Evolutionary conservation across 352 stramenopile species (phyloP), one percentile per base, ranked within the genome.

Genomic region (Phytopythium sindhum): DNA sequence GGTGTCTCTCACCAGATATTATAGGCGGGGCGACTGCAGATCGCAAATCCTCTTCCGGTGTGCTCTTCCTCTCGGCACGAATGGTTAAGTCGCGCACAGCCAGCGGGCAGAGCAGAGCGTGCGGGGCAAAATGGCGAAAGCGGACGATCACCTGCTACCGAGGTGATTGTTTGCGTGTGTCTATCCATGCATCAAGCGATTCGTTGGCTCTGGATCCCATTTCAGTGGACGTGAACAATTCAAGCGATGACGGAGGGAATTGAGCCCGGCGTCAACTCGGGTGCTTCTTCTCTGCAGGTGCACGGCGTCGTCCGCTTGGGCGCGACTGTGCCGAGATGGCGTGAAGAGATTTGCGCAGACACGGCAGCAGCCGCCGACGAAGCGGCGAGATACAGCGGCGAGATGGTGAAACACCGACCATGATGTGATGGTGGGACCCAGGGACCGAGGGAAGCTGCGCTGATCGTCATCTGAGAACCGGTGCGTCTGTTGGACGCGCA

Each of bases 1-100:
- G n/a, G n/a, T n/a, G n/a, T 17, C n/a, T 10, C 9, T 53, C 15
- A 11, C 41, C 50, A 41, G n/a, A 57, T 35, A n/a, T n/a, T n/a
- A n/a, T n/a, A 52, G 45, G 4, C 45, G 44, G n/a, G 17, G 44
- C n/a, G n/a, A 17, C 17, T 2, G 12, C 50, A 57, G 29, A 57
- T 57, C 50, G 50, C 28, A 57, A 57, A 57, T 57, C 50, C 50
- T 57, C 15, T 31, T 53, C 45, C 44, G 44, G 44, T 10, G 10
- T 39, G 33, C n/a, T n/a, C n/a, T 45, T 45, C 39, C 39, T n/a
- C 14, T 19, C 39, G 12, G 19, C 19, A 50, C 17, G 42, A 10
- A 12, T 11, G 17, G 24, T 37, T 37, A 55, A 55, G 12, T n/a
- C 14, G 24, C 10, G 48, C 48, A 37, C 26, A 10, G 42, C 17